Evolutionary conservation across 805 yeast genomes (phyloP), one percentile per base, ranked within the genome.

Genomic region (Sungouiella thailandica): DNA sequence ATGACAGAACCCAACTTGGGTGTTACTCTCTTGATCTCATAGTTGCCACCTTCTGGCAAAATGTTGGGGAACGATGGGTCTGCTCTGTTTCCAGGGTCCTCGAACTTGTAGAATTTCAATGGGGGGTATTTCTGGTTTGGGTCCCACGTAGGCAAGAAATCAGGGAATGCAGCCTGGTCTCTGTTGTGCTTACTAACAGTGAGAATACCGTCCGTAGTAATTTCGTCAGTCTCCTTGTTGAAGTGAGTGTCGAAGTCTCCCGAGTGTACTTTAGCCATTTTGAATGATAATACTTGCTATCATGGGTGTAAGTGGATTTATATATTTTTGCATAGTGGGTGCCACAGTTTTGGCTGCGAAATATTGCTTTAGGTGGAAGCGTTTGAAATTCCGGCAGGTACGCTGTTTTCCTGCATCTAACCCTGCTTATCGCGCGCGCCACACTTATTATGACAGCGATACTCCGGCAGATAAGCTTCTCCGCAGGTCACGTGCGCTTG

Each of bases 1-100:
- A 83, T 60, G 42, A 77, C 85, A 13, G 79, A 63, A 14, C 93
- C 94, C 33, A 84, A 64, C 49, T 75, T 80, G 19, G 93, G 90
- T 2, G 85, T 75, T 24, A 83, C 54, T 32, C 49, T 55, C 42
- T 70, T 72, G 29, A 52, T 51, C 17, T 53, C 39, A 16, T 46
- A 47, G 23, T 44, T 41, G 7, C 22, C 55, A 40, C 35, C 46
- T 32, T 54, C 34, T n/a, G 74, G 73, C 44, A 78, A 70, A 36
- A 81, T 63, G 46, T 68, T 71, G 16, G 68, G 65, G 34, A 76
- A 67, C 2, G 55, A 41, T n/a, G 77, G 72, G 50, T 80, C 82
- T n/a, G 82, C 88, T 35, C 71, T 62, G 18, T 63, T 55, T n/a
- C 81, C 88, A n/a, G 80, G 77, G 47, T 82, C 89, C 20, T 55